Percentiles rank a stretch among this genome's conserved stretches.
Conservation (phyloP, 2,329 filamentous ascomycete genomes). For the Clarireedia homoeocarpa region DNA sequence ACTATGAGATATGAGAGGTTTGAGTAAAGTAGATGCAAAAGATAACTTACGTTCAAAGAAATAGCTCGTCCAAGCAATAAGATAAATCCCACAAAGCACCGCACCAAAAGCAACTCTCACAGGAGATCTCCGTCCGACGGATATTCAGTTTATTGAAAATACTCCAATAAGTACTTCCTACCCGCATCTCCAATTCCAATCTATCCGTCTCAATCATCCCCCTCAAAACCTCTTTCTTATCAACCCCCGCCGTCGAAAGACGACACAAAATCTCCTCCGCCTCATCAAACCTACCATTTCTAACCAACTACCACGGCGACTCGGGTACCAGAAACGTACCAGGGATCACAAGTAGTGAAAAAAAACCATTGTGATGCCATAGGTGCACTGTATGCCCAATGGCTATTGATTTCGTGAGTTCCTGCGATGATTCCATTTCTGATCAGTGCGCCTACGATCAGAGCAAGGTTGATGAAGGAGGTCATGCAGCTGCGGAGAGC, state of each 20-base stretch:
- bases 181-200: conserved; percentile 39
- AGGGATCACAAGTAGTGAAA: conserved; percentile 38
- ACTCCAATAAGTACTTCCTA: conserved; percentile 39
- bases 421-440: conserved; percentile 39
- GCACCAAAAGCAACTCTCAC: conserved; percentile 49
- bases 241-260: conserved; percentile 19
- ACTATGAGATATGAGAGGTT: neutral
- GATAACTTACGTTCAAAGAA: conserved; percentile 39
- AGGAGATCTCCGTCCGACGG: conserved; percentile 46
- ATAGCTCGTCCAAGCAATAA: conserved; percentile 55
- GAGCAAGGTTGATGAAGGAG: conserved; percentile 46
- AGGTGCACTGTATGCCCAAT: conserved; percentile 24
- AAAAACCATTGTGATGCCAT: conserved; percentile 46
- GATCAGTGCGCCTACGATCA: conserved; percentile 41
- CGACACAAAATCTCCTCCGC: conserved; percentile 27
- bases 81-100: conserved; percentile 54
- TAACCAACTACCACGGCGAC: conserved; percentile 43
- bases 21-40: neutral
- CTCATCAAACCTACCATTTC: conserved; percentile 36
- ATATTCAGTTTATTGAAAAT: conserved; percentile 46
- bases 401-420: conserved; percentile 10
- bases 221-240: conserved; percentile 37
- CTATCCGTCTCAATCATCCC: conserved; percentile 49
- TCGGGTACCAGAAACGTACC: conserved; percentile 40
- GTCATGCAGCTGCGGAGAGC: conserved; percentile 43